phyloP scores from a whole-genome alignment of 2,329 filamentous ascomycete genomes.

The Mollisia scopiformis region DNA sequence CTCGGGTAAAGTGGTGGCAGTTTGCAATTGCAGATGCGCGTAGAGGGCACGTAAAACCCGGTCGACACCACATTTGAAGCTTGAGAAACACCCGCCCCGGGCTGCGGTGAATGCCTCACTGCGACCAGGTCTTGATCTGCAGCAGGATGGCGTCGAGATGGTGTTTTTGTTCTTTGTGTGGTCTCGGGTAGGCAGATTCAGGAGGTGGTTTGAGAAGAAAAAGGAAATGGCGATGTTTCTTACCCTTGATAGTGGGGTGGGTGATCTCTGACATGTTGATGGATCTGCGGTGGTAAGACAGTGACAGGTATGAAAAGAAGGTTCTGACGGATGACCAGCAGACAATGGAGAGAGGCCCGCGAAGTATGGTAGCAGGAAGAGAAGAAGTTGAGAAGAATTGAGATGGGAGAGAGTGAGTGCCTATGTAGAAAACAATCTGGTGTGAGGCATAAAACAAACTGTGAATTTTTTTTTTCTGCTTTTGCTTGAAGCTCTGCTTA shows the following conservation, averaged over 20 bases:
- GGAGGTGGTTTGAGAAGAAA: neutral
- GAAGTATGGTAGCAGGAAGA: neutral
- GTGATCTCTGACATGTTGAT: slow-evolving; percentile 57
- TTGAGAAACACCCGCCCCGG: neutral
- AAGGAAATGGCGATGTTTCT: slow-evolving; percentile 31
- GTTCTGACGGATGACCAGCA: neutral
- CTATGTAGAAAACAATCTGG: neutral
- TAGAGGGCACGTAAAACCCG: neutral
- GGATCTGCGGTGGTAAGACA: neutral
- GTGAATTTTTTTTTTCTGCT: neutral
- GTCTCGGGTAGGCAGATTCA: too few relatives aligned
- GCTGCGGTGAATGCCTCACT: neutral
- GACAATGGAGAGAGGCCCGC: neutral
- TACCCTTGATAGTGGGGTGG: slow-evolving; percentile 62
- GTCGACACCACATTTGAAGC: neutral
- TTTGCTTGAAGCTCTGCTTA: neutral
- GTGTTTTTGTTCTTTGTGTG: neutral
- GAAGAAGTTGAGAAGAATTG: neutral
- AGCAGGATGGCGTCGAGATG: neutral
- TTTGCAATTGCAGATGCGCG: neutral
- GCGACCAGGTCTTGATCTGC: neutral
- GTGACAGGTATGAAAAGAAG: neutral
- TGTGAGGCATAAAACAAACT: neutral
- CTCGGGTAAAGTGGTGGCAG: slow-evolving; percentile 4
- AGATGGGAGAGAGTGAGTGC: neutral